Evolutionary conservation across 2,329 filamentous ascomycete genomes (phyloP).

Genomic region (Hypomyces perniciosus): DNA sequence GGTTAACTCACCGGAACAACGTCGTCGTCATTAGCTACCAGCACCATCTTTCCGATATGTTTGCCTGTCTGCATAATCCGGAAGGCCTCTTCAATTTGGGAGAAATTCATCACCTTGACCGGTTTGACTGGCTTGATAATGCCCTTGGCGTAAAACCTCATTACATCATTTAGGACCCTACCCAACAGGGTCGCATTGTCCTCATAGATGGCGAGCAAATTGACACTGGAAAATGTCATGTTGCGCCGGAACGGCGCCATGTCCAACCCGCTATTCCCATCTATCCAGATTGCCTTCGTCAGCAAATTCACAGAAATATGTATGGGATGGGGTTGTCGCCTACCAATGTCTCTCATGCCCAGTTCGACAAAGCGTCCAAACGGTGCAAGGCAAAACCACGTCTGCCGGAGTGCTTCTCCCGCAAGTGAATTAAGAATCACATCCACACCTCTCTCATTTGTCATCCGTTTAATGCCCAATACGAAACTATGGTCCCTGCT

Average conservation of each 20-base stretch:
- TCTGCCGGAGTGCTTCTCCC: constrained; percentile 25
- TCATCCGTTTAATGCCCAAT: constrained; percentile 19
- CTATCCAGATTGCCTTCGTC: neutral
- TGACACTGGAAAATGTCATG: constrained; percentile 3
- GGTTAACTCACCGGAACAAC: too few species aligned
- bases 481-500: constrained; percentile 26
- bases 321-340: neutral
- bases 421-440: constrained; percentile 31
- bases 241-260: constrained; percentile 1
- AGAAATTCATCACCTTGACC: neutral
- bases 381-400: constrained; percentile 30
- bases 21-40: neutral
- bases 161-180: neutral
- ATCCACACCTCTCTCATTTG: constrained; percentile 27
- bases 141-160: neutral
- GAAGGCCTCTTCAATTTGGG: constrained; percentile 28
- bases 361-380: constrained; percentile 29
- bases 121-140: constrained; percentile 17
- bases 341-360: constrained; percentile 28
- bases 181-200: neutral
- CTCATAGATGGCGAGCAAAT: constrained; percentile 8
- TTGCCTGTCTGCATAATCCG: constrained; percentile 32
- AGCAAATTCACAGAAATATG: neutral
- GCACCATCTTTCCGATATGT: constrained; percentile 34
- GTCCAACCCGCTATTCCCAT: constrained; percentile 9